phyloP scores from a whole-genome alignment of 441 rosid species.

The Euphorbia corollata region DNA sequence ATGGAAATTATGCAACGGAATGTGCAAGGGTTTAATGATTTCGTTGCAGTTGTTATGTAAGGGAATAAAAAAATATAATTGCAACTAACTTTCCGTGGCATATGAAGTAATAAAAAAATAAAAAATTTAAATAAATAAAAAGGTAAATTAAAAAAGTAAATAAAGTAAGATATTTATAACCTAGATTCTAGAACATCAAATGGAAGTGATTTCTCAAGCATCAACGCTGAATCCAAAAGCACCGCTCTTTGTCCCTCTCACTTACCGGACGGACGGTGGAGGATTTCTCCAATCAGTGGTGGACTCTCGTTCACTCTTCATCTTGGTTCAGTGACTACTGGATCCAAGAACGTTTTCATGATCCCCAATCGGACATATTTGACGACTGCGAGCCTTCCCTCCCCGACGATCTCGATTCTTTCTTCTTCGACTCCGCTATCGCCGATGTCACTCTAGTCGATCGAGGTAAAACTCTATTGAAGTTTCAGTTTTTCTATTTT shows the following conservation, averaged over 20 bases:
- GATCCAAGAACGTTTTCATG: slow-evolving; percentile 50
- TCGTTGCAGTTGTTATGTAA: no score
- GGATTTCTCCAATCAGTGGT: slow-evolving; percentile 69
- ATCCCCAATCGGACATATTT: slow-evolving; percentile 29
- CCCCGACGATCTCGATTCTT: slow-evolving; percentile 24
- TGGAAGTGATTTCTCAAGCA: slow-evolving; percentile 34
- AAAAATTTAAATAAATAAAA: no score
- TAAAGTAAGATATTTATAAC: no score
- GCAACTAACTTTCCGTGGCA: no score
- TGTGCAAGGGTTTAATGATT: no score
- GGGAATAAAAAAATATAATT: no score
- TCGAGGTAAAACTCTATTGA: neutral
- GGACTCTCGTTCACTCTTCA: slow-evolving; percentile 48
- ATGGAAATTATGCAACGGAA: no score
- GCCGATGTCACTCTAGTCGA: neutral
- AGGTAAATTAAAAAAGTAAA: no score
- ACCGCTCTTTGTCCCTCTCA: slow-evolving; percentile 50
- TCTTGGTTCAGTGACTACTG: slow-evolving; percentile 64
- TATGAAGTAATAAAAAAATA: no score
- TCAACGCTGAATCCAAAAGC: slow-evolving; percentile 52
- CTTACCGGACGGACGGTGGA: slow-evolving; percentile 51
- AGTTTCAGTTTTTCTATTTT: neutral
- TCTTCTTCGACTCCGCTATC: slow-evolving; percentile 23
- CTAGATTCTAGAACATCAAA: no score
- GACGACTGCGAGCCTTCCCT: slow-evolving; percentile 15